Evolutionary conservation across 805 yeast species (phyloP).

Genomic region (Komagataella pastoris): DNA sequence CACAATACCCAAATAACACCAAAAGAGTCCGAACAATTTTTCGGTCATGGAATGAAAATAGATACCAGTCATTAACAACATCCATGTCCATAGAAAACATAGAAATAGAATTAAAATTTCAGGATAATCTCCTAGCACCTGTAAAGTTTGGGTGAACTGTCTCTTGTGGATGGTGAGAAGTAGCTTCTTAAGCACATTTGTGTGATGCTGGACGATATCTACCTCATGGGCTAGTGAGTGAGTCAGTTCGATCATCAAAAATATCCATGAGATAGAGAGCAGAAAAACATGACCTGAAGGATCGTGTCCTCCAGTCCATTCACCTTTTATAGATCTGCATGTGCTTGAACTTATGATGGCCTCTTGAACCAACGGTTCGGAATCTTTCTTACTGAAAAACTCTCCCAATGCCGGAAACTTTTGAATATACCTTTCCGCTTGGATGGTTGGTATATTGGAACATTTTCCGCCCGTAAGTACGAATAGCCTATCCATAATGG

Average conservation of each 20-base stretch:
- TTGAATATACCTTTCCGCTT: background rate
- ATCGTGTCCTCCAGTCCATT: conserved; percentile 84
- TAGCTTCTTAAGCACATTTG: background rate
- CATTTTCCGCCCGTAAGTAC: conserved; percentile 77
- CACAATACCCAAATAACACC: conserved; percentile 40
- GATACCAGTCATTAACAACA: conserved; percentile 72
- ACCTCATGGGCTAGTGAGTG: conserved; percentile 5
- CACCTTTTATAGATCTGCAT: conserved; percentile 50
- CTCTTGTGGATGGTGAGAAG: background rate
- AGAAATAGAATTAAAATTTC: conserved; percentile 20
- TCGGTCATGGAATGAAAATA: conserved; percentile 77
- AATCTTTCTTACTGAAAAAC: background rate
- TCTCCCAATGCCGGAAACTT: background rate
- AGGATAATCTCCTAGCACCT: conserved; percentile 8
- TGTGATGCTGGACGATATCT: conserved; percentile 3
- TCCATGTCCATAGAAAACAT: conserved; percentile 62
- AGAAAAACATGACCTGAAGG: conserved; percentile 91
- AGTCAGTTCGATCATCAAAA: conserved; percentile 51
- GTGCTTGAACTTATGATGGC: conserved; percentile 18
- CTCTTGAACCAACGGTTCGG: background rate
- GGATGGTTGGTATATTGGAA: conserved; percentile 6
- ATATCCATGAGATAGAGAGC: conserved; percentile 49
- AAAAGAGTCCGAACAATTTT: conserved; percentile 55
- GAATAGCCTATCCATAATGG: conserved; percentile 82
- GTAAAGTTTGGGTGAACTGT: conserved; percentile 1